phyloP scores from a whole-genome alignment of 768 basidiomycete species.

The Trametes cingulata region DNA sequence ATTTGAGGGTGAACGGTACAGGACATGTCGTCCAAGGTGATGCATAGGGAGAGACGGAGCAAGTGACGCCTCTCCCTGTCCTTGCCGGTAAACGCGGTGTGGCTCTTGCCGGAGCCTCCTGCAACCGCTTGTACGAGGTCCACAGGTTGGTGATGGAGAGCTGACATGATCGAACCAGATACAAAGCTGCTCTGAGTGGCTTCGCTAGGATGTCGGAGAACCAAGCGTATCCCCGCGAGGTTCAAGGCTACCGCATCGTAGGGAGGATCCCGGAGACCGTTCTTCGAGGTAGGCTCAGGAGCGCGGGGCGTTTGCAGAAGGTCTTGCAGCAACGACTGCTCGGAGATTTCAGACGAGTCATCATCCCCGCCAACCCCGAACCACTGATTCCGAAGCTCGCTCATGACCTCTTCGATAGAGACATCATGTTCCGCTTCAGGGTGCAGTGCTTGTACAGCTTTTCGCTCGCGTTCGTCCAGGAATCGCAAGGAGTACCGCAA shows the following conservation, averaged over 20 bases:
- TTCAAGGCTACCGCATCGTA: slow-evolving; percentile 1
- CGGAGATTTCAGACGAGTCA: slow-evolving; percentile 12
- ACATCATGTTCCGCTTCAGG: slow-evolving; percentile 1
- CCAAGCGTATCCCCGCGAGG: not conserved
- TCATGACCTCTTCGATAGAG: slow-evolving; percentile 20
- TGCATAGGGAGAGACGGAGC: slow-evolving; percentile 1
- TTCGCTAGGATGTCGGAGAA: slow-evolving; percentile 11
- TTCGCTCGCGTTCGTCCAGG: slow-evolving; percentile 34
- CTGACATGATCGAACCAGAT: slow-evolving; percentile 1
- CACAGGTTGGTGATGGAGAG: not conserved
- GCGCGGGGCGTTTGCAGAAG: slow-evolving; percentile 7
- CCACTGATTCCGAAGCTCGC: slow-evolving; percentile 21
- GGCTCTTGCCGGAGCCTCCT: slow-evolving; percentile 3
- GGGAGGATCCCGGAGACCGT: not conserved
- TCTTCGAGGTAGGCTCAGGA: not conserved
- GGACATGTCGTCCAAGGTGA: slow-evolving; percentile 14
- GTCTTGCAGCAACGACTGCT: slow-evolving; percentile 17
- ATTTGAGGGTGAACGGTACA: slow-evolving; percentile 17
- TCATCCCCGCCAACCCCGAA: slow-evolving; percentile 18
- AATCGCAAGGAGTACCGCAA: slow-evolving; percentile 66
- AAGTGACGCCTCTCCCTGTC: slow-evolving; percentile 3
- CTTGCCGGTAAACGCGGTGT: not conserved
- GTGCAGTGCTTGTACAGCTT: slow-evolving; percentile 17
- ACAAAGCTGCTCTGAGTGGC: slow-evolving; percentile 10
- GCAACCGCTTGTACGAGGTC: slow-evolving; percentile 3